Conservation (phyloP, 2,329 filamentous ascomycete genomes). For the Knoxdaviesia proteae region DNA sequence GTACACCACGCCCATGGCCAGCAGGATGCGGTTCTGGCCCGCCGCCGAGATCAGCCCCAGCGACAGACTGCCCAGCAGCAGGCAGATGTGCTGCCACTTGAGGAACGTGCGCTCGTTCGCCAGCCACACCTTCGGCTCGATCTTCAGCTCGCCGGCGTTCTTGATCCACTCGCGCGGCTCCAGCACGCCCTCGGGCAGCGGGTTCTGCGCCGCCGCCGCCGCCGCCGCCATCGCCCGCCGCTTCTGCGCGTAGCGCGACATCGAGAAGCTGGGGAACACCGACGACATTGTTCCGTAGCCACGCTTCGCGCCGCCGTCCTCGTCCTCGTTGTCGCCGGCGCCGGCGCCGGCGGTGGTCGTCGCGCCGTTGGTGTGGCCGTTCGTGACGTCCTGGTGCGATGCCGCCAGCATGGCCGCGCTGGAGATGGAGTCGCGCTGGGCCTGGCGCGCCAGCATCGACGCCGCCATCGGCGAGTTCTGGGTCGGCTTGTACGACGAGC, state of each 20-base stretch:
- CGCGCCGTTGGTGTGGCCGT: constrained; percentile 12
- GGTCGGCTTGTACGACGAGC: constrained; percentile 33
- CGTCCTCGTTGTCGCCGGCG: constrained; percentile 11
- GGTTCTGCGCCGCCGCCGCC: constrained; percentile 14
- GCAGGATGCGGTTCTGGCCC: constrained; percentile 55
- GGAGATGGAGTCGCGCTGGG: constrained; percentile 14
- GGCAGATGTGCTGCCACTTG: constrained; percentile 92
- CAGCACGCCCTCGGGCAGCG: constrained; percentile 68
- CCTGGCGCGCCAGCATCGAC: constrained; percentile 26
- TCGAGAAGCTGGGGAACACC: constrained; percentile 64
- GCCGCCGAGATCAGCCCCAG: constrained; percentile 79
- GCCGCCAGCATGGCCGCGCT: constrained; percentile 12
- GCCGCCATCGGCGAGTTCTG: constrained; percentile 47
- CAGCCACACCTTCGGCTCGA: constrained; percentile 97
- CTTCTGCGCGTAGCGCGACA: constrained; percentile 51
- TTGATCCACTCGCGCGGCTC: constrained; percentile 82
- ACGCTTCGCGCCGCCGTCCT: constrained; percentile 11
- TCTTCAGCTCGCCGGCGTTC: constrained; percentile 73
- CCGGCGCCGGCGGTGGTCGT: constrained; percentile 6
- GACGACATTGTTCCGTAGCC: constrained; percentile 41
- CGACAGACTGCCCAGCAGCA: constrained; percentile 68
- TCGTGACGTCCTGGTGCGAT: constrained; percentile 8
- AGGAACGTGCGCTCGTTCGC: constrained; percentile 96
- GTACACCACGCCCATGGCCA: constrained; percentile 64
- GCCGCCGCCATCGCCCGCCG: constrained; percentile 19